These are phyloP conservation scores for Penicillium paxilli DNA, from an alignment of 495 filamentous ascomycete species.

Conservation along the genomic window DNA sequence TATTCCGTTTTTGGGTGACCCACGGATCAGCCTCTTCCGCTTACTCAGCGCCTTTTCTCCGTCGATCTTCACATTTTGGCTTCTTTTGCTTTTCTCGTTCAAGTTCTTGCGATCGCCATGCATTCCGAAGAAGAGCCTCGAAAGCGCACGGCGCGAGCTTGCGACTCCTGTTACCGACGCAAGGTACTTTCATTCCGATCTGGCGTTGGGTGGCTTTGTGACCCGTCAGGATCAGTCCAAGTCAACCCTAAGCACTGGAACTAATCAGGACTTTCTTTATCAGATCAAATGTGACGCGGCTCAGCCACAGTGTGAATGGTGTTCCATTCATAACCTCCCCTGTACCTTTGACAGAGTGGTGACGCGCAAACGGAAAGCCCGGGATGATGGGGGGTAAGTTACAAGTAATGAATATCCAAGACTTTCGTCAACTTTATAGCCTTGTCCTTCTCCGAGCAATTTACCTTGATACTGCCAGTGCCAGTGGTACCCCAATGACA, in stretches of 20 bases:
- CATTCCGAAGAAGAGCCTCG: slow-evolving; percentile 10
- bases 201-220: background rate
- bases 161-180: slow-evolving; percentile 50
- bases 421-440: too few relatives aligned
- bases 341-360: slow-evolving; percentile 48
- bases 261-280: background rate
- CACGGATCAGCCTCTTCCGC: slow-evolving; percentile 7
- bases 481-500: too few relatives aligned
- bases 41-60: slow-evolving; percentile 11
- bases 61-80: too few relatives aligned
- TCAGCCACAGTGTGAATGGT: slow-evolving; percentile 51
- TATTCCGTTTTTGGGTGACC: too few relatives aligned
- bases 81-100: too few relatives aligned
- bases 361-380: slow-evolving; percentile 34
- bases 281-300: slow-evolving; percentile 55
- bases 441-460: too few relatives aligned
- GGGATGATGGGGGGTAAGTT: slow-evolving; percentile 23
- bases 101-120: slow-evolving; percentile 20
- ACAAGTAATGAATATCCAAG: background rate
- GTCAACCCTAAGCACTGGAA: too few relatives aligned
- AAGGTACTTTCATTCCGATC: slow-evolving; percentile 34
- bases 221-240: too few relatives aligned
- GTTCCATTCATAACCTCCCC: slow-evolving; percentile 47
- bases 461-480: too few relatives aligned
- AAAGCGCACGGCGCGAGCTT: slow-evolving; percentile 43